Percentiles rank a stretch among this genome's conserved stretches.
Conservation (phyloP, 2,329 filamentous ascomycete species). For the Phoma sp. region DNA sequence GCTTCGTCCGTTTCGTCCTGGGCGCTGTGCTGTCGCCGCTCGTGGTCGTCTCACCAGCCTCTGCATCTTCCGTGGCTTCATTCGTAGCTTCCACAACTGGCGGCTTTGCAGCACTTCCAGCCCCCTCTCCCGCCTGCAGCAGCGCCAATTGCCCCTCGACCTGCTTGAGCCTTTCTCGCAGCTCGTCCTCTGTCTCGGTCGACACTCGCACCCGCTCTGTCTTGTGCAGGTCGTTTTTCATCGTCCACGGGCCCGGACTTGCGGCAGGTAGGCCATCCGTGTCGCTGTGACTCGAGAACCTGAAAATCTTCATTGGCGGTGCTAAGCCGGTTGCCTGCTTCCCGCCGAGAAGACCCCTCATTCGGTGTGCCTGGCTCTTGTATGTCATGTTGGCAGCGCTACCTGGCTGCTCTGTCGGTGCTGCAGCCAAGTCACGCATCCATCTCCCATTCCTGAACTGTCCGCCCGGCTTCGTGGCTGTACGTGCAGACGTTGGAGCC, state of each 20-base stretch:
- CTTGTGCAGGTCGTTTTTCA: too few species aligned
- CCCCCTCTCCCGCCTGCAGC: slow-evolving; percentile 5
- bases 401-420: not conserved
- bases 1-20: too few species aligned
- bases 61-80: too few species aligned
- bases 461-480: not conserved
- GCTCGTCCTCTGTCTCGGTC: not conserved
- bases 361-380: slow-evolving; percentile 4
- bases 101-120: too few species aligned
- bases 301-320: not conserved
- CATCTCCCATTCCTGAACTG: not conserved
- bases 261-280: too few species aligned
- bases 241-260: too few species aligned
- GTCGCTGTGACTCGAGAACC: too few species aligned
- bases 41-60: too few species aligned
- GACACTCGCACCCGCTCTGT: not conserved
- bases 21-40: not conserved
- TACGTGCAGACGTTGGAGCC: not conserved
- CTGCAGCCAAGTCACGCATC: not conserved
- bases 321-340: not conserved
- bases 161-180: not conserved
- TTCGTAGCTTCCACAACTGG: too few species aligned
- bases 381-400: not conserved
- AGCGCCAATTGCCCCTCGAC: slow-evolving; percentile 3
- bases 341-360: not conserved